These are phyloP conservation scores for Fusarium setosum DNA, from an alignment of 2,329 filamentous ascomycete species.

Conservation along the genomic window DNA sequence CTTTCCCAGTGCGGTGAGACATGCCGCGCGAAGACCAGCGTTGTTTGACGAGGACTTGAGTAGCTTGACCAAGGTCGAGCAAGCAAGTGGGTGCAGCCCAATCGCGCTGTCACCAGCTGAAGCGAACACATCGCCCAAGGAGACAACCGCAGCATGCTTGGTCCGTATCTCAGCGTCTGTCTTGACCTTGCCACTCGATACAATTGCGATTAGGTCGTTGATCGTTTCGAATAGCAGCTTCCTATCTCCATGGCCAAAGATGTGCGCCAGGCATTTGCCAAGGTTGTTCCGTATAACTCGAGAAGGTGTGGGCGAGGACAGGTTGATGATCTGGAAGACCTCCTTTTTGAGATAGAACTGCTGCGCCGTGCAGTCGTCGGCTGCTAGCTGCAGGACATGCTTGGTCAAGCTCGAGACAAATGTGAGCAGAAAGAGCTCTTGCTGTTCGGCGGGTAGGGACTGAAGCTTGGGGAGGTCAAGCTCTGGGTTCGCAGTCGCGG, in stretches of 20 bases:
- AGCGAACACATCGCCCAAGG: slow-evolving; percentile 88
- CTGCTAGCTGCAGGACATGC: slow-evolving; percentile 79
- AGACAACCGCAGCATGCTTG: slow-evolving; percentile 89
- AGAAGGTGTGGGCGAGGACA: slow-evolving; percentile 85
- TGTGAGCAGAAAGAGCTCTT: slow-evolving; percentile 92
- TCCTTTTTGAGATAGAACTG: slow-evolving; percentile 95
- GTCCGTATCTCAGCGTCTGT: slow-evolving; percentile 80
- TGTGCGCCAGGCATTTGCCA: slow-evolving; percentile 83
- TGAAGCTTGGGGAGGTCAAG: slow-evolving; percentile 92
- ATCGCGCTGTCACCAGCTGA: slow-evolving; percentile 95
- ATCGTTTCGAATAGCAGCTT: slow-evolving; percentile 95
- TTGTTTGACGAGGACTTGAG: slow-evolving; percentile 84
- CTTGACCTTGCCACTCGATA: slow-evolving; percentile 79
- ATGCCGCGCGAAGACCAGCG: slow-evolving; percentile 82
- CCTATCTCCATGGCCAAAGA: slow-evolving; percentile 87
- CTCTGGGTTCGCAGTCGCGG: slow-evolving; percentile 72
- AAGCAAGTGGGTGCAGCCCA: slow-evolving; percentile 80
- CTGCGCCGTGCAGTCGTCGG: slow-evolving; percentile 86
- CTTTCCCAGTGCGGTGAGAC: slow-evolving; percentile 81
- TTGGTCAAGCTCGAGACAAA: slow-evolving; percentile 86
- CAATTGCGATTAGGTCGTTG: slow-evolving; percentile 82
- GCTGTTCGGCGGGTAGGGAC: slow-evolving; percentile 90
- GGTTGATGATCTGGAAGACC: slow-evolving; percentile 90
- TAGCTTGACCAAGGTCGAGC: slow-evolving; percentile 78
- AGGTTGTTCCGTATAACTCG: slow-evolving; percentile 91